Evolutionary conservation across 2,329 filamentous ascomycete species (phyloP).

Genomic region (Arthroderma uncinatum): DNA sequence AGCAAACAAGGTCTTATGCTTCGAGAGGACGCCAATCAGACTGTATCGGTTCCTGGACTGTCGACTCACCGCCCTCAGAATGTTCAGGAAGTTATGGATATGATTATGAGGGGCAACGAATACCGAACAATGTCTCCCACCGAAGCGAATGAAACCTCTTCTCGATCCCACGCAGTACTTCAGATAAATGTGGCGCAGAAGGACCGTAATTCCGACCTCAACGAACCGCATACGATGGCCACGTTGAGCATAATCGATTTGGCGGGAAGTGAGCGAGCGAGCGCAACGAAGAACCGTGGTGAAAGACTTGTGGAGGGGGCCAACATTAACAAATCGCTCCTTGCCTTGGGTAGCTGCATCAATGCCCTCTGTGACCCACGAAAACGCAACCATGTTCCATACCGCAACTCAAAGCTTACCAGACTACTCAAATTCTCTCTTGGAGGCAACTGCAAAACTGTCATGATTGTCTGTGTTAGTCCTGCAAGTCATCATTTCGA

Average conservation of each 20-base stretch:
- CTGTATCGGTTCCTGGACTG: constrained; percentile 79
- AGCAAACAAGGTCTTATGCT: constrained; percentile 80
- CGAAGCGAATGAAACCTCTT: constrained; percentile 93
- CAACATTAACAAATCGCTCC: constrained; percentile 97
- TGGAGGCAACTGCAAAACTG: constrained; percentile 94
- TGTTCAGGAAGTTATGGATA: constrained; percentile 97
- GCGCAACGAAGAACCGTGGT: constrained; percentile 90
- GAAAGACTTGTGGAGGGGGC: constrained; percentile 85
- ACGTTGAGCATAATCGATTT: constrained; percentile 97
- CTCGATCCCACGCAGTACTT: constrained; percentile 88
- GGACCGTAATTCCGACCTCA: constrained; percentile 81
- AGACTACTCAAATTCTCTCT: constrained; percentile 92
- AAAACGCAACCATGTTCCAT: constrained; percentile 88
- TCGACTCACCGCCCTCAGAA: constrained; percentile 84
- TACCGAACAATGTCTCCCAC: constrained; percentile 93
- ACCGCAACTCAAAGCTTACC: constrained; percentile 95
- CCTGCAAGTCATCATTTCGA: constrained; percentile 95
- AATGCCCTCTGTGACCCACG: constrained; percentile 91
- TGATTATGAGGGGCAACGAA: constrained; percentile 92
- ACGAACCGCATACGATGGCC: constrained; percentile 95
- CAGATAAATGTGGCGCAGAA: constrained; percentile 95
- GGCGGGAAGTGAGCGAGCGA: constrained; percentile 89
- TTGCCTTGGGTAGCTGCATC: constrained; percentile 92
- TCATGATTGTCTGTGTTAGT: constrained; percentile 99
- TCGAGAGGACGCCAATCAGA: constrained; percentile 85